Evolutionary conservation across 2,329 filamentous ascomycete species (phyloP).

Genomic region (Colletotrichum melonis): DNA sequence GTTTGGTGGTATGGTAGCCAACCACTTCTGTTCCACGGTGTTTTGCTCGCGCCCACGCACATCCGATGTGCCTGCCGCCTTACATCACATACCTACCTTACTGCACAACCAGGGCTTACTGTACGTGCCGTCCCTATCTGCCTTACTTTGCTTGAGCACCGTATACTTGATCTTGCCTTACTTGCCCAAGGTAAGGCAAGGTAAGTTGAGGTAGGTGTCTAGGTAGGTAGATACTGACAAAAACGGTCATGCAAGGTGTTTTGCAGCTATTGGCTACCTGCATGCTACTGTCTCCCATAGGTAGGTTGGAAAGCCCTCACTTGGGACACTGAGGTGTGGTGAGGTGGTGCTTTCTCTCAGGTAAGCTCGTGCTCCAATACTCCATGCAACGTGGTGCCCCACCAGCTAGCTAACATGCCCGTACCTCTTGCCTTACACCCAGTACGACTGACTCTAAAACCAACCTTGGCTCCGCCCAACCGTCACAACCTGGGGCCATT

Average conservation of each 20-base stretch:
- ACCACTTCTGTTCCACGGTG: neutral
- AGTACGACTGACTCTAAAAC: constrained; percentile 23
- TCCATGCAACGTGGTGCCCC: constrained; percentile 7
- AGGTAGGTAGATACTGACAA: neutral
- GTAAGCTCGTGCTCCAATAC: neutral
- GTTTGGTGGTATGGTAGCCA: neutral
- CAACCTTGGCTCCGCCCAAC: constrained; percentile 23
- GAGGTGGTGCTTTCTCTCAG: neutral
- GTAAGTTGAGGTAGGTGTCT: too few relatives aligned
- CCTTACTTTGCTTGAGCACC: neutral
- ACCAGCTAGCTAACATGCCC: neutral
- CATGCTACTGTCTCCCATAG: neutral
- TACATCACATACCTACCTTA: neutral
- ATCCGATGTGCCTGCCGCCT: too few relatives aligned
- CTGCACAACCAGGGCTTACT: neutral
- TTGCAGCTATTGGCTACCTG: neutral
- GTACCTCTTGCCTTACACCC: neutral
- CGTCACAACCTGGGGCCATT: constrained; percentile 3
- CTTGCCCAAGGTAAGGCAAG: too few relatives aligned
- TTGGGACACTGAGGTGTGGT: neutral
- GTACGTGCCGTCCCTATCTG: neutral
- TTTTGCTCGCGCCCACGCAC: neutral
- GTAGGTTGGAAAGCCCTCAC: neutral
- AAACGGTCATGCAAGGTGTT: neutral
- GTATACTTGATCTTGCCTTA: neutral